Base-by-base conservation (phyloP, 2,329 filamentous ascomycete genomes). In the Fusarium nelsonii region DNA sequence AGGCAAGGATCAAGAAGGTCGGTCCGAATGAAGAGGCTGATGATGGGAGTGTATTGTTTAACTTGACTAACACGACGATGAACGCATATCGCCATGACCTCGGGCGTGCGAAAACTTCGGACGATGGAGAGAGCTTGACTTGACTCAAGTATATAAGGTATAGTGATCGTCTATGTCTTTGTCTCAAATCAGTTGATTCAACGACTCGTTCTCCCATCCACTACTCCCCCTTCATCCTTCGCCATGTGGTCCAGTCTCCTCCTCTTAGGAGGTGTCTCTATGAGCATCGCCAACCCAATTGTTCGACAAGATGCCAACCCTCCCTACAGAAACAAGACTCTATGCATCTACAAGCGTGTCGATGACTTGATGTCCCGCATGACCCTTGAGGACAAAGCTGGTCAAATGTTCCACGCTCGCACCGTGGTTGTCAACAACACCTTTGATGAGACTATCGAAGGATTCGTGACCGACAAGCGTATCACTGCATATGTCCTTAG, bases 341-440 rank as follows among this genome's bases (percentile, higher is more conserved):
- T 69, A 8, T 78, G 80, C 41, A 77, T 84, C 41, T 81, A 84
- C 41, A 81, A 82, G n/a, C 79, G 83, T 44, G 79, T 85, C 9
- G 80, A 83, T 26, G 83, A 84, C 58, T 78, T 85, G 6, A 66
- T 82, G 15, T 71, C 74, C 6, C 79, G 82, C 11, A 85, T 85
- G 83, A 83, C 79, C 0, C 48, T 85, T 0, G 79, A 82, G 39
- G 83, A 85, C 65, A 85, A 84, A 58, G 83, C 81, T 4, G 83
- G 82, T 1, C 82, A 84, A 65, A 76, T 85, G 54, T 84, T 84
- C 68, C 82, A 84, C 18, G 66, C 48, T n/a, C 66, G 66, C 0
- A 69, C 66, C 0, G 33, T 44, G 1, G 56, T 67, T 4, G 66
- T 67, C 18, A 67, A 70, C n/a, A 66, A 70, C 6, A 70, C 66